phyloP scores from a whole-genome alignment of 2,329 filamentous ascomycete genomes.

The Rhynchosporium graminicola region DNA sequence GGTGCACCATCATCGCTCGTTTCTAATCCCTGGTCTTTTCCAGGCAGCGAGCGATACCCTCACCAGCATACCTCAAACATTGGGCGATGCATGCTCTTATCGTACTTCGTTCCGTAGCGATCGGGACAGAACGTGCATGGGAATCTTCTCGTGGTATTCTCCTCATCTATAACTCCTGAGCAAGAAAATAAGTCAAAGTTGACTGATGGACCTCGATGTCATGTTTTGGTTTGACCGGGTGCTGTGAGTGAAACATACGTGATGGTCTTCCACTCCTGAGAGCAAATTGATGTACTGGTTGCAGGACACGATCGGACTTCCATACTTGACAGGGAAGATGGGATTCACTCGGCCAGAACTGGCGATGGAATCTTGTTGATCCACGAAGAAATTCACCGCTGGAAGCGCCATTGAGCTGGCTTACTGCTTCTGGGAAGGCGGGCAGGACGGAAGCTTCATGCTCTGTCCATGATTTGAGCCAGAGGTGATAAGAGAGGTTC shows the following conservation, averaged over 20 bases:
- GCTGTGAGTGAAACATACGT: too few species aligned
- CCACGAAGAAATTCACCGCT: not conserved
- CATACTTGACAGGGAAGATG: not conserved
- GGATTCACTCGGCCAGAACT: not conserved
- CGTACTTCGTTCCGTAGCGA: slow-evolving; percentile 3
- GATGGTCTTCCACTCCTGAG: not conserved
- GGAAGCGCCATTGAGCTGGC: not conserved
- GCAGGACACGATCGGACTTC: slow-evolving; percentile 4
- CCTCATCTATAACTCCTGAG: not conserved
- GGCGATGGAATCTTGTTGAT: slow-evolving; percentile 4
- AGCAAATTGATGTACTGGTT: not conserved
- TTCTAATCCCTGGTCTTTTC: not conserved
- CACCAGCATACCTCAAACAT: not conserved
- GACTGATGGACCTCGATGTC: not conserved
- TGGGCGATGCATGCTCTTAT: not conserved
- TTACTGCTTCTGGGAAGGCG: not conserved
- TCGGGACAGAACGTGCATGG: slow-evolving; percentile 7
- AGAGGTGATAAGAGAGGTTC: slow-evolving; percentile 2
- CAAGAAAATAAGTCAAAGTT: not conserved
- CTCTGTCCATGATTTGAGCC: slow-evolving; percentile 2
- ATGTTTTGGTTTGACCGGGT: not conserved
- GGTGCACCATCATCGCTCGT: too few species aligned
- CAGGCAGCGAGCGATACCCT: not conserved
- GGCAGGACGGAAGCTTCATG: not conserved
- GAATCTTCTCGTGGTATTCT: not conserved